These are phyloP conservation scores for Aspergillus leporis DNA, from an alignment of 495 filamentous ascomycete species.

Conservation along the genomic window DNA sequence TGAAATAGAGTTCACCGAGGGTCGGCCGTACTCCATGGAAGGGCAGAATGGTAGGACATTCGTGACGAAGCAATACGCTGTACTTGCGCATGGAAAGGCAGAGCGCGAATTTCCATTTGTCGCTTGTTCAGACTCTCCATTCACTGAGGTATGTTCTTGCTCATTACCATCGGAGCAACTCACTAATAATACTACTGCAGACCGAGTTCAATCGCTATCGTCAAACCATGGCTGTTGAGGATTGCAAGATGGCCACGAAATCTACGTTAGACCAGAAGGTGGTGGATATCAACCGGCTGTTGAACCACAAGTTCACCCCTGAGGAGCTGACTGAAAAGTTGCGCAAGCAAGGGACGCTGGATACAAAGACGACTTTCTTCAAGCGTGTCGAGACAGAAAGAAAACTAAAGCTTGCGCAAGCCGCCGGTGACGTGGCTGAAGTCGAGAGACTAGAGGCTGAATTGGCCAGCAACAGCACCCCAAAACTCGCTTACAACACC, in stretches of 20 bases:
- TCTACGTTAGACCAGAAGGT: constrained; percentile 67
- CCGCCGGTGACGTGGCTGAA: constrained; percentile 59
- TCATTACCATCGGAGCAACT: neutral
- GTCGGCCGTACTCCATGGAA: constrained; percentile 78
- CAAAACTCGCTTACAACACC: constrained; percentile 69
- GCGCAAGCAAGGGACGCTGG: constrained; percentile 61
- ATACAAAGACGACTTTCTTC: constrained; percentile 59
- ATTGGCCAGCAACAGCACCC: constrained; percentile 65
- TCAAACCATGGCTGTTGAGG: constrained; percentile 68
- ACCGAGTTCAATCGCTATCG: constrained; percentile 83
- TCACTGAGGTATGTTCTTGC: constrained; percentile 65
- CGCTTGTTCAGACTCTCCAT: constrained; percentile 71
- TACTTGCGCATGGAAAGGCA: constrained; percentile 72
- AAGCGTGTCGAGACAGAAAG: constrained; percentile 63
- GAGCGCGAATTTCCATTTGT: constrained; percentile 80
- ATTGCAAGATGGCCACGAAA: constrained; percentile 67
- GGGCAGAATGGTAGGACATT: constrained; percentile 68
- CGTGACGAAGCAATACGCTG: constrained; percentile 73
- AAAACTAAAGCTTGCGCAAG: constrained; percentile 64
- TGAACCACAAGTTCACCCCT: constrained; percentile 76
- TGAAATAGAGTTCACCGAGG: constrained; percentile 66
- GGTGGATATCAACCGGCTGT: constrained; percentile 75
- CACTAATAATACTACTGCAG: constrained; percentile 49
- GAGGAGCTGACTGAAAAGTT: constrained; percentile 78
- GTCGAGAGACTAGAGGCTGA: constrained; percentile 62